Evolutionary conservation across 164 flowering plant genomes (phyloP).

Genomic region (Vitis riparia): DNA sequence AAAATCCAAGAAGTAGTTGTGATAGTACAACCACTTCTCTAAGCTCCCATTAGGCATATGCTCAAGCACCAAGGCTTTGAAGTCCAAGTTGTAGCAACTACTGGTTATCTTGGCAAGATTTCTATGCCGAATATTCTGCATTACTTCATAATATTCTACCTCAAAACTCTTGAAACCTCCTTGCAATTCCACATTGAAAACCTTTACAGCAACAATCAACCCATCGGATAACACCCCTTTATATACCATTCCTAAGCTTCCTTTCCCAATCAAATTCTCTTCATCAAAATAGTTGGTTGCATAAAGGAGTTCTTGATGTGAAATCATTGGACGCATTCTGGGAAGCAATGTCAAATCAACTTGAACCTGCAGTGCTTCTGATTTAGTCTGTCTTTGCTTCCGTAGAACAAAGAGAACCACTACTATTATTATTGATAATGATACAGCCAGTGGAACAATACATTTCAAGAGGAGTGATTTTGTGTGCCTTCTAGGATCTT

Average conservation of each 20-base stretch:
- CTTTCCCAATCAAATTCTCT: not conserved
- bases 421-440: not conserved
- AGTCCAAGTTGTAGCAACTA: not conserved
- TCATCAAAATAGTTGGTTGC: not conserved
- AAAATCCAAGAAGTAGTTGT: not conserved
- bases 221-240: not conserved
- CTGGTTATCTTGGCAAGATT: slow-evolving; percentile 6
- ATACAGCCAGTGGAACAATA: not conserved
- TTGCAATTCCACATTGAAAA: slow-evolving; percentile 1
- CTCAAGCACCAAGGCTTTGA: too few species aligned
- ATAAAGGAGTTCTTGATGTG: too few species aligned
- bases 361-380: not conserved
- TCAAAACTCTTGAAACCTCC: slow-evolving; percentile 7
- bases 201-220: not conserved
- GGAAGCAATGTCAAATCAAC: not conserved
- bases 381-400: not conserved
- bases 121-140: not conserved
- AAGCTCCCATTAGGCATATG: not conserved
- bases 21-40: slow-evolving; percentile 5
- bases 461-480: too few species aligned
- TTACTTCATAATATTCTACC: slow-evolving; percentile 1
- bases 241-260: not conserved
- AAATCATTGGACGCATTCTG: not conserved
- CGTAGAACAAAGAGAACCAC: not conserved
- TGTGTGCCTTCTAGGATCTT: too few species aligned